Conservation (phyloP, 108 stramenopile species). For the Cyclotella atomus region DNA sequence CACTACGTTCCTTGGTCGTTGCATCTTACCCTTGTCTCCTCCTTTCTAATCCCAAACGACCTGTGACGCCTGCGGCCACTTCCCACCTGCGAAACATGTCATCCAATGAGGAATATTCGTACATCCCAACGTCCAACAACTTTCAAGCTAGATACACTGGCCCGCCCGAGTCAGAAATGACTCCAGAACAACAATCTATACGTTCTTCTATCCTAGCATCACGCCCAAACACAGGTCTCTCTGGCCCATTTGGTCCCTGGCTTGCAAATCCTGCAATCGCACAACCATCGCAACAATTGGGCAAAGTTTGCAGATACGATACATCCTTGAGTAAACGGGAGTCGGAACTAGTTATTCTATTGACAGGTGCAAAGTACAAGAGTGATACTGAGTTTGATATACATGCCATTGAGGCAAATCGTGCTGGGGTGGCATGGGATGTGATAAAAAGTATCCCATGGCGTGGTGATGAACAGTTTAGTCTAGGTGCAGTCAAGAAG, state of each 20-base stretch:
- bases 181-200: slow-evolving; percentile 59
- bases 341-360: slow-evolving; percentile 79
- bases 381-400: slow-evolving; percentile 79
- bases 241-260: slow-evolving; percentile 80
- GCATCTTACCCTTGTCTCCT: background rate
- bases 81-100: slow-evolving; percentile 3
- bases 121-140: slow-evolving; percentile 38
- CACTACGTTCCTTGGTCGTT: background rate
- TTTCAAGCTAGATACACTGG: slow-evolving; percentile 68
- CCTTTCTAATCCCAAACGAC: background rate
- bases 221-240: slow-evolving; percentile 76
- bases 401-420: slow-evolving; percentile 73
- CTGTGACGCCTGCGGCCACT: background rate
- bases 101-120: slow-evolving; percentile 13
- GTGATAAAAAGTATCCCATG: slow-evolving; percentile 68
- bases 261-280: slow-evolving; percentile 74
- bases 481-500: slow-evolving; percentile 46
- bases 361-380: slow-evolving; percentile 73
- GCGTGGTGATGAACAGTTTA: slow-evolving; percentile 48
- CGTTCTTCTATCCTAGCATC: slow-evolving; percentile 62
- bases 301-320: slow-evolving; percentile 69
- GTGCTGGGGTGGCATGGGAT: slow-evolving; percentile 63
- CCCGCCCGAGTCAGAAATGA: slow-evolving; percentile 59
- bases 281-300: slow-evolving; percentile 65
- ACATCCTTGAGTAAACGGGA: slow-evolving; percentile 64